These are phyloP conservation scores for Aureobasidium sp. DNA, from an alignment of 2,329 filamentous ascomycete genomes.

Conservation along the genomic window DNA sequence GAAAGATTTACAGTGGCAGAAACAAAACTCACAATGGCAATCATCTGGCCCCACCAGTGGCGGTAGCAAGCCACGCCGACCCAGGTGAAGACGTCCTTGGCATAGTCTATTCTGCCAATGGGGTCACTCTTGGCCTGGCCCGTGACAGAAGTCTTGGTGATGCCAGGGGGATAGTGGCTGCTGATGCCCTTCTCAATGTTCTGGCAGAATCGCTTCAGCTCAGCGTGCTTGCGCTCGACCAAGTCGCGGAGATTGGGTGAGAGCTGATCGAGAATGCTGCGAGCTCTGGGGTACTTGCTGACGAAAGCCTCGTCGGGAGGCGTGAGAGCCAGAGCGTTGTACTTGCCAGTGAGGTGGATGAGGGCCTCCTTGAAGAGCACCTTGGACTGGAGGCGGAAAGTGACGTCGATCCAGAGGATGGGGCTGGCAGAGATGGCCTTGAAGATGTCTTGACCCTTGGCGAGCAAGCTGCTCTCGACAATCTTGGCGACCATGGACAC, in stretches of 20 bases:
- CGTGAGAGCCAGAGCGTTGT: slow-evolving; percentile 30
- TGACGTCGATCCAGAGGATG: slow-evolving; percentile 40
- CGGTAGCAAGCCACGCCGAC: slow-evolving; percentile 42
- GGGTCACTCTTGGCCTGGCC: slow-evolving; percentile 27
- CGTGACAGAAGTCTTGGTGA: slow-evolving; percentile 24
- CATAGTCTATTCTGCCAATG: slow-evolving; percentile 37
- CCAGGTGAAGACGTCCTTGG: slow-evolving; percentile 45
- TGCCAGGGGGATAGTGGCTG: slow-evolving; percentile 28
- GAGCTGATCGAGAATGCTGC: slow-evolving; percentile 25
- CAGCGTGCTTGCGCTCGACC: slow-evolving; percentile 20
- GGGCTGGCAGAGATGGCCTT: slow-evolving; percentile 38
- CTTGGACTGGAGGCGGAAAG: slow-evolving; percentile 39
- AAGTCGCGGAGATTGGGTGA: slow-evolving; percentile 2
- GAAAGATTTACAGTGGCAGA: neutral
- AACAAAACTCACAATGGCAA: slow-evolving; percentile 25
- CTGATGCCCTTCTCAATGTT: slow-evolving; percentile 28
- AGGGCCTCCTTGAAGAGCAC: slow-evolving; percentile 40
- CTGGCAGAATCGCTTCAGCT: slow-evolving; percentile 25
- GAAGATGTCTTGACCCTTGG: slow-evolving; percentile 41
- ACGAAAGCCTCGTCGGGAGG: neutral
- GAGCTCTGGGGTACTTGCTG: neutral
- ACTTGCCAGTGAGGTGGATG: slow-evolving; percentile 39
- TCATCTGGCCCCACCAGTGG: slow-evolving; percentile 40
- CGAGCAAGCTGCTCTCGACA: slow-evolving; percentile 43
- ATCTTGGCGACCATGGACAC: slow-evolving; percentile 35